Evolutionary conservation across 148 eudicot species (phyloP).

Genomic region (Heliosperma pusillum): DNA sequence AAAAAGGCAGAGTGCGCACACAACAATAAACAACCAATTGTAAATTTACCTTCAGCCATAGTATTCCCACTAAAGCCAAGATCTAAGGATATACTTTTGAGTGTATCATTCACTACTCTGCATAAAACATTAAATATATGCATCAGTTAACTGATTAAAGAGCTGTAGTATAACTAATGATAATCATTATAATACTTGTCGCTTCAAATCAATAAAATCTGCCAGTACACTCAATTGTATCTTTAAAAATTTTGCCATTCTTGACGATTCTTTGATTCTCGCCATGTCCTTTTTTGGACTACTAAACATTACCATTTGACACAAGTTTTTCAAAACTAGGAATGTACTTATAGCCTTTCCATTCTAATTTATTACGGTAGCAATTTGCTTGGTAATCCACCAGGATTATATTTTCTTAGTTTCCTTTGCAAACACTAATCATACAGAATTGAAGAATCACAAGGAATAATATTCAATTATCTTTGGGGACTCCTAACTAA

Average conservation of each 20-base stretch:
- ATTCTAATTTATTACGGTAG: background rate
- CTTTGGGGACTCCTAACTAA: background rate
- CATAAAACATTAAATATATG: constrained; percentile 25
- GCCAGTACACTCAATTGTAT: background rate
- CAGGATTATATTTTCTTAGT: background rate
- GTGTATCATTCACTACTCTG: constrained; percentile 87
- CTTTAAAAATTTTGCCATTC: background rate
- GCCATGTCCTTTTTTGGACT: background rate
- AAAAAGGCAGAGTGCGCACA: background rate
- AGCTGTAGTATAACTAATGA: background rate
- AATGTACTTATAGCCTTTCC: background rate
- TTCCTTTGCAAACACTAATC: too few relatives aligned
- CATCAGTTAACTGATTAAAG: constrained; percentile 5
- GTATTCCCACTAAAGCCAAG: constrained; percentile 79
- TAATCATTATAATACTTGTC: background rate
- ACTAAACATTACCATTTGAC: background rate
- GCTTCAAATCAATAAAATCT: background rate
- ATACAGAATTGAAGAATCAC: too few relatives aligned
- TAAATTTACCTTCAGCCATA: constrained; percentile 67
- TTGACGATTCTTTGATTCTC: background rate
- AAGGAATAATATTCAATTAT: background rate
- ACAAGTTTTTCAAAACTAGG: background rate
- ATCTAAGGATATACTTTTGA: constrained; percentile 78
- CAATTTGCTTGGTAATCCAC: background rate
- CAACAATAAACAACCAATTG: background rate